A percentile compares a stretch with the other conserved stretches of the same genome.
Evolutionary conservation across 2,329 filamentous ascomycete species (phyloP).

Genomic region (Diaporthe amygdali): DNA sequence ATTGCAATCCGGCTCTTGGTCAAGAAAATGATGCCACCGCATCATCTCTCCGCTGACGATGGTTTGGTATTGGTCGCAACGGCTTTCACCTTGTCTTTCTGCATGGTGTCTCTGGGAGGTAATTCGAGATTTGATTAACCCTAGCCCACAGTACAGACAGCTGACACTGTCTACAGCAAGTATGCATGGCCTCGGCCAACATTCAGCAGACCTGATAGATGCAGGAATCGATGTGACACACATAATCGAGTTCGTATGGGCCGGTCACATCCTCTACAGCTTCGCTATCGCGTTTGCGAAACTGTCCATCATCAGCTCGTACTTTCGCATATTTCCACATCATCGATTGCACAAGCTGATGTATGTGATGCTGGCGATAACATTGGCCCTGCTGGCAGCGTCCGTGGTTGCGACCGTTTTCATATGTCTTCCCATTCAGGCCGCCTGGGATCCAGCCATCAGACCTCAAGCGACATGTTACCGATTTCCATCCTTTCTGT

Average conservation of each 20-base stretch:
- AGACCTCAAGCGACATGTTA: slow-evolving; percentile 9
- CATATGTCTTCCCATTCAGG: slow-evolving; percentile 10
- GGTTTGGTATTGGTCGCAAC: slow-evolving; percentile 7
- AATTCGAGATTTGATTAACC: not conserved
- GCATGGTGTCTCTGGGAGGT: slow-evolving; percentile 18
- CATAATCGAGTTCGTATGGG: slow-evolving; percentile 14
- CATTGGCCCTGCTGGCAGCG: not conserved
- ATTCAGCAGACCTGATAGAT: not conserved
- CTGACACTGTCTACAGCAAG: not conserved
- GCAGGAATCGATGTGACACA: not conserved
- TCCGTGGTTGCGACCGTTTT: not conserved
- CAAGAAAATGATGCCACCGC: slow-evolving; percentile 13
- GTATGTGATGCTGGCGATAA: slow-evolving; percentile 10
- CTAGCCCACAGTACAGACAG: not conserved
- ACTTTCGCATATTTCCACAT: slow-evolving; percentile 17
- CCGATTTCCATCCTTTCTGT: slow-evolving; percentile 6
- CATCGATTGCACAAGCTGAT: not conserved
- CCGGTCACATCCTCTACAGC: slow-evolving; percentile 11
- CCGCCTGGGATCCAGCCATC: slow-evolving; percentile 14
- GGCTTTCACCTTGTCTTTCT: slow-evolving; percentile 4
- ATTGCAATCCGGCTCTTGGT: slow-evolving; percentile 15
- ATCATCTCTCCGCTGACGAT: slow-evolving; percentile 15
- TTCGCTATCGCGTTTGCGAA: slow-evolving; percentile 21
- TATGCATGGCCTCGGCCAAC: slow-evolving; percentile 15
- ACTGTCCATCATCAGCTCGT: slow-evolving; percentile 18